These are phyloP conservation scores for Rhodofomes roseus DNA, from an alignment of 1,284 basidiomycete genomes.

Conservation along the genomic window DNA sequence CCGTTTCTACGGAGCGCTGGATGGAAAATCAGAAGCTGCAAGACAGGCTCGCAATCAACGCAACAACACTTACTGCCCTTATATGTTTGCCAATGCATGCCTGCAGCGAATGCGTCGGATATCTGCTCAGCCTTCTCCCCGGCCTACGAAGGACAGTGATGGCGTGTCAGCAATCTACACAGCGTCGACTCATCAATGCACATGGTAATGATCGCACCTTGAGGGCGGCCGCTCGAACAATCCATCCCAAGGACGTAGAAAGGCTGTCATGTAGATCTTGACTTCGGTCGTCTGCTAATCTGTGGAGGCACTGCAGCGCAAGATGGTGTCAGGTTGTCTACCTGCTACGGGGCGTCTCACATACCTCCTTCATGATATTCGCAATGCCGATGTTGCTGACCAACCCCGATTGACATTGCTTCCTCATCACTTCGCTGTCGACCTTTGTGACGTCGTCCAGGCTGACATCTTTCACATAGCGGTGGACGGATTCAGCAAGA, in stretches of 20 bases:
- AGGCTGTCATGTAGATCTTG: neutral
- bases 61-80: constrained; percentile 41
- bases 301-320: neutral
- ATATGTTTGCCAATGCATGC: constrained; percentile 54
- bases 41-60: neutral
- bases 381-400: neutral
- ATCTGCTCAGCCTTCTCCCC: constrained; percentile 40
- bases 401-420: constrained; percentile 42
- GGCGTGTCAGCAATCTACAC: neutral
- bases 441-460: constrained; percentile 38
- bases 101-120: constrained; percentile 42
- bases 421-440: constrained; percentile 42
- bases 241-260: neutral
- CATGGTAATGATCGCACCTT: neutral
- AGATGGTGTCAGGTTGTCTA: too few species aligned
- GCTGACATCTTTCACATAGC: neutral
- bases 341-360: neutral
- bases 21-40: neutral
- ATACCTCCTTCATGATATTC: constrained; percentile 20
- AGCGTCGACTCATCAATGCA: too few species aligned
- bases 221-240: neutral
- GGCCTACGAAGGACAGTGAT: constrained; percentile 32
- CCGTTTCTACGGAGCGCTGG: constrained; percentile 50
- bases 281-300: neutral
- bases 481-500: constrained; percentile 26